Evolutionary conservation across 805 yeast species (phyloP).

Genomic region (Dipodascus albidus): DNA sequence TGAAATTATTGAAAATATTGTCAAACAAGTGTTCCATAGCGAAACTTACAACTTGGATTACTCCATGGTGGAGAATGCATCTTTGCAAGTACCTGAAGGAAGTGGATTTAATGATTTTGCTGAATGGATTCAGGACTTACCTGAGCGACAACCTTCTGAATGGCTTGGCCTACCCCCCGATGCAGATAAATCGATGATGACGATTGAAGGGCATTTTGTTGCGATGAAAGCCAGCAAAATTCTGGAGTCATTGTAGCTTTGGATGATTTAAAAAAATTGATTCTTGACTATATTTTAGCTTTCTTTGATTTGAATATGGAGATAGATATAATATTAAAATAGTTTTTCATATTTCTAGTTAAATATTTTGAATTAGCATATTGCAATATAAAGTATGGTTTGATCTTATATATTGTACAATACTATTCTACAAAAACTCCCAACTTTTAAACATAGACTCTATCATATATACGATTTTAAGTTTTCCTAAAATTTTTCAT

Average conservation of each 20-base stretch:
- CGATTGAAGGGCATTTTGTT: conserved; percentile 9
- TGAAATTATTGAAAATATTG: conserved; percentile 11
- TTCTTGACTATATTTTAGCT: no score
- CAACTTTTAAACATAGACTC: neutral
- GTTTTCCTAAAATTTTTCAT: neutral
- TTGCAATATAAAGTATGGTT: neutral
- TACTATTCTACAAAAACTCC: neutral
- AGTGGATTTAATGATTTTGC: conserved; percentile 25
- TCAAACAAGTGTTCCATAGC: conserved; percentile 8
- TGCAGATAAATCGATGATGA: conserved; percentile 28
- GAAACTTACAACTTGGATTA: conserved; percentile 25
- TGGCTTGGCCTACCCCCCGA: conserved; percentile 43
- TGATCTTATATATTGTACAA: no score
- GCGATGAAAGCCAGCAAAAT: neutral
- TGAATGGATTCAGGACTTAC: conserved; percentile 43
- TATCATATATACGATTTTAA: neutral
- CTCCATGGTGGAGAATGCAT: conserved; percentile 9
- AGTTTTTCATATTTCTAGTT: no score
- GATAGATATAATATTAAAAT: neutral
- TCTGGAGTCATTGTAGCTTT: neutral
- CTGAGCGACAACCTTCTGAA: conserved; percentile 38
- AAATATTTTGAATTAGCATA: no score
- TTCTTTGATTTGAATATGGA: no score
- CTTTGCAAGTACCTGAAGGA: conserved; percentile 39
- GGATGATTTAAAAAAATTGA: no score